Base-by-base conservation (phyloP, 192 early-diverging fungal species). In the Nowakowskiella sp. region DNA sequence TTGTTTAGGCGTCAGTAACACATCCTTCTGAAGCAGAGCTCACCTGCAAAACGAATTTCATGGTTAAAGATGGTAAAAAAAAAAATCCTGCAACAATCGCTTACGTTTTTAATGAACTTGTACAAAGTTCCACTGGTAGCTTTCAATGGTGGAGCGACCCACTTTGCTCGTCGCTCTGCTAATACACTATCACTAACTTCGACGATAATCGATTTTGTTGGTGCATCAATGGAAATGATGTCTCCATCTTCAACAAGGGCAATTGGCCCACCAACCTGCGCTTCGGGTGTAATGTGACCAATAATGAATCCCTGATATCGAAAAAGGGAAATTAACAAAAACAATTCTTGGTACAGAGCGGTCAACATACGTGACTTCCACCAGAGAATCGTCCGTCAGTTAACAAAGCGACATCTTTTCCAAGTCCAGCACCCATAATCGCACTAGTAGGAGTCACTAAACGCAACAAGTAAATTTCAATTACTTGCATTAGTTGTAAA, bases 341-440 rank as follows among this genome's bases (percentile, higher is more conserved):
- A 16, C 47, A 39, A 21, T 13, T 42, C 21, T 24, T 43, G 24
- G 19, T 31, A 22, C 13, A 4, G 49, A 3, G 16, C 2, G 26
- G 34, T 31, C 31, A 29, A 60, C 76, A 66, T 64, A 82, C 88
- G 70, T 99, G 96, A 67, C 82, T 85, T 22, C 93, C 96, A 46
- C 96, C 96, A 32, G 92, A 96, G 83, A 99, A 99, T 44, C 94
- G 87, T 42, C 96, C 96, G 57, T 99, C 96, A 8, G 96, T 99
- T 39, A 99, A 74, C 44, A 99, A 73, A 1, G 93, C 93, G 31
- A 99, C 94, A 72, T 97, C 86, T 51, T 96, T 82, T 58, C 96
- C 96, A 52, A 99, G 81, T 9, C 96, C 96, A 3, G 96, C 93
- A 33, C 96, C 96, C 96, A 99, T 99, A 65, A 99, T 92, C 19